phyloP scores from a whole-genome alignment of 495 filamentous ascomycete genomes.

The Pseudoneurospora amorphoporcata region DNA sequence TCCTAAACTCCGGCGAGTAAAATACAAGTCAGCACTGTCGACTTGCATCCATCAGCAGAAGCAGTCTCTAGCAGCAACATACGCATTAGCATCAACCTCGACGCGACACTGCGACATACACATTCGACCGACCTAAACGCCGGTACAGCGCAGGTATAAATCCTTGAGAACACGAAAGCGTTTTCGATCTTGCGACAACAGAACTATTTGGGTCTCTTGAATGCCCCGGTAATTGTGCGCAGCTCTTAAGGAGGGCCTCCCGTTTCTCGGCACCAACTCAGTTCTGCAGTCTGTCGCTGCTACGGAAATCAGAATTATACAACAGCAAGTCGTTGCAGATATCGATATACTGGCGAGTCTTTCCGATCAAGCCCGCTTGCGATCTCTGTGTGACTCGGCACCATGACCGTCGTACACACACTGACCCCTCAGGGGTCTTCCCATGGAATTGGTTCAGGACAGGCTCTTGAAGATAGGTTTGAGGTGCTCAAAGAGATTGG shows the following conservation, averaged over 20 bases:
- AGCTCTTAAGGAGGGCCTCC: slow-evolving; percentile 25
- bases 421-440: slow-evolving; percentile 47
- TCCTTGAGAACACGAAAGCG: neutral
- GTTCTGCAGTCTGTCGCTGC: slow-evolving; percentile 2
- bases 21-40: neutral
- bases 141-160: neutral
- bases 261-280: slow-evolving; percentile 4
- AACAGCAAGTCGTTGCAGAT: neutral
- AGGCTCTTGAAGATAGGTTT: slow-evolving; percentile 72
- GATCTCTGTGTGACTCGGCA: slow-evolving; percentile 14
- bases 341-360: neutral
- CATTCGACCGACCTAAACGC: neutral
- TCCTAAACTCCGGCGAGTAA: neutral
- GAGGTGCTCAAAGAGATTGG: slow-evolving; percentile 97
- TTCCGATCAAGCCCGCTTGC: neutral
- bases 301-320: slow-evolving; percentile 3
- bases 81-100: slow-evolving; percentile 6
- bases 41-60: slow-evolving; percentile 2
- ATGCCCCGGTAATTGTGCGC: slow-evolving; percentile 25
- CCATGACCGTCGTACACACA: slow-evolving; percentile 62
- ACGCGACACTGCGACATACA: slow-evolving; percentile 4
- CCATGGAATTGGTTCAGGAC: slow-evolving; percentile 25
- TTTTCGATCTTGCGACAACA: neutral
- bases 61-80: neutral
- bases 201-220: slow-evolving; percentile 8